phyloP scores from a whole-genome alignment of 768 basidiomycete genomes.

The Austroboletus festivus region DNA sequence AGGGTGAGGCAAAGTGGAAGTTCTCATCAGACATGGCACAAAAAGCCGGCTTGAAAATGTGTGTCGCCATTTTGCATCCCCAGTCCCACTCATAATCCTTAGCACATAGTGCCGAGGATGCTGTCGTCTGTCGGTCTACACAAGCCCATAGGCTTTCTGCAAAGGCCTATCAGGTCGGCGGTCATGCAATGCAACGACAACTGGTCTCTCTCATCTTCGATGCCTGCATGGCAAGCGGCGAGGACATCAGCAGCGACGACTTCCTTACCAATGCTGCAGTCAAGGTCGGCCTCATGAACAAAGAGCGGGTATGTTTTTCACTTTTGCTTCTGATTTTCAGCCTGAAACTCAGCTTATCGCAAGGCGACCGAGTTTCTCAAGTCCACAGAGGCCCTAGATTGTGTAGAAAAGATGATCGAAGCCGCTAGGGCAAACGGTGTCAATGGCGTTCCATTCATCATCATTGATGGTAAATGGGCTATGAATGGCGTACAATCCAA shows the following conservation, averaged over 20 bases:
- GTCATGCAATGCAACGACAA: slow-evolving; percentile 37
- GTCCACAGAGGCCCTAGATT: slow-evolving; percentile 38
- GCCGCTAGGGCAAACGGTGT: slow-evolving; percentile 44
- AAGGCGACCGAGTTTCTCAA: slow-evolving; percentile 42
- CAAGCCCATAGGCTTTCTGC: slow-evolving; percentile 44
- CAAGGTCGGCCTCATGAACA: slow-evolving; percentile 39
- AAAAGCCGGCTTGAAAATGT: slow-evolving; percentile 28
- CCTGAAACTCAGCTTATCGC: too few species aligned
- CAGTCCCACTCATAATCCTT: neutral
- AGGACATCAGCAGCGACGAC: slow-evolving; percentile 36
- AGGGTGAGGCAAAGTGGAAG: slow-evolving; percentile 27
- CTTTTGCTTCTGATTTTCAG: neutral
- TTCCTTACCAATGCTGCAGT: slow-evolving; percentile 39
- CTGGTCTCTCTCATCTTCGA: slow-evolving; percentile 39
- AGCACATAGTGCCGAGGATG: slow-evolving; percentile 36
- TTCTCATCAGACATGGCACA: slow-evolving; percentile 27
- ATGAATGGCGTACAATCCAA: slow-evolving; percentile 42
- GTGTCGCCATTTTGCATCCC: slow-evolving; percentile 1
- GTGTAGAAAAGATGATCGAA: slow-evolving; percentile 39
- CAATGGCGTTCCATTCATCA: slow-evolving; percentile 51
- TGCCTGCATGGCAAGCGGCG: slow-evolving; percentile 38
- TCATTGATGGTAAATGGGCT: slow-evolving; percentile 45
- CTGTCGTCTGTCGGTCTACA: slow-evolving; percentile 38
- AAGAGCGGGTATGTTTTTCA: slow-evolving; percentile 31
- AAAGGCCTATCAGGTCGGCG: slow-evolving; percentile 41